A percentile compares a stretch with the other conserved stretches of the same genome.
phyloP scores from a whole-genome alignment of 306 rosid genomes.

The Lathyrus oleraceus region DNA sequence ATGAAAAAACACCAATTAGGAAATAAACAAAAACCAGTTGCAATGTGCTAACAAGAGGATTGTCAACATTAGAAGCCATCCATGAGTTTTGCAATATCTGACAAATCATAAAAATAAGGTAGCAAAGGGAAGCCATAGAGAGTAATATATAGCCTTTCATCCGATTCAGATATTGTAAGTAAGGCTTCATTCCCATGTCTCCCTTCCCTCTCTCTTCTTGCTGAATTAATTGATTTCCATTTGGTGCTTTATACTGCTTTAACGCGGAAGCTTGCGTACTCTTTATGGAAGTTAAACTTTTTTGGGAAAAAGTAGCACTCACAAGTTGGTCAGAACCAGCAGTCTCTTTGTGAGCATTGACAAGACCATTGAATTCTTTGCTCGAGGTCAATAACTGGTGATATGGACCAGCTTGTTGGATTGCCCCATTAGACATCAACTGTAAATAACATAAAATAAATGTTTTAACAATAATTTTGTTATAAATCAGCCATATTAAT shows the following conservation, averaged over 20 bases:
- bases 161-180: slow-evolving; percentile 53
- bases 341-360: slow-evolving; percentile 55
- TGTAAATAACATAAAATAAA: slow-evolving; percentile 11
- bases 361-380: slow-evolving; percentile 58
- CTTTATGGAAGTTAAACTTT: slow-evolving; percentile 14
- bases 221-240: slow-evolving; percentile 47
- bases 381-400: slow-evolving; percentile 41
- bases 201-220: slow-evolving; percentile 58
- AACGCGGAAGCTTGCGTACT: slow-evolving; percentile 9
- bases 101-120: slow-evolving; percentile 33
- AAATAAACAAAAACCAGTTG: slow-evolving; percentile 33
- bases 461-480: no score
- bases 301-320: not conserved
- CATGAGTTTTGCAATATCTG: slow-evolving; percentile 27
- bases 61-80: no score
- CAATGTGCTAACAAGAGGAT: no score
- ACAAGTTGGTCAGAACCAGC: slow-evolving; percentile 35
- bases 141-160: slow-evolving; percentile 45
- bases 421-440: slow-evolving; percentile 58
- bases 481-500: no score
- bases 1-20: slow-evolving; percentile 32
- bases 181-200: slow-evolving; percentile 54
- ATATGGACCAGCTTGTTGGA: slow-evolving; percentile 48
- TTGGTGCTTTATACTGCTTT: slow-evolving; percentile 7
- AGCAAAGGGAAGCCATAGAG: slow-evolving; percentile 21